Evolutionary conservation across 2,329 filamentous ascomycete species (phyloP), one percentile per base, ranked within the genome.

Genomic region (Clonostachys rhizophaga): DNA sequence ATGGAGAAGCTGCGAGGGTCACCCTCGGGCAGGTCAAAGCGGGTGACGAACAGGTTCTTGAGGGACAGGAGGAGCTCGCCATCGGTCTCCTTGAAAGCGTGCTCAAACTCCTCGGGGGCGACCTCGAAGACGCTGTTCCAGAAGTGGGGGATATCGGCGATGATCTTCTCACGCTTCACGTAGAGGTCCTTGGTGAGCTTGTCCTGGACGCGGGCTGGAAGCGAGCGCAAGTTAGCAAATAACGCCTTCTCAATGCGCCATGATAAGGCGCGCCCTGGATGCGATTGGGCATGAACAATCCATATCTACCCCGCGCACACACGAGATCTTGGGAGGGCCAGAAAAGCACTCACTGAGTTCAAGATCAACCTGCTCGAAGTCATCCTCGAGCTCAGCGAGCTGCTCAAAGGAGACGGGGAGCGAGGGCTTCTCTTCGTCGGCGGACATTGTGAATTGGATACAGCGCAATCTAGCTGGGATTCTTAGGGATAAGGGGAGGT

Each of bases 41-140:
- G 88, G 49, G 84, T 79, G 37, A 97, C 87, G 18, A 79, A 79
- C 55, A 99, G 58, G 55, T 76, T 76, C 49, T 74, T 78, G 48
- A 97, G 82, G 46, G 78, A 75, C 39, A 80, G 76, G 52, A 85
- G 78, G 49, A 97, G 79, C 9, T 79, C 78, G 13, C 85, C 83
- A 72, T 97, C 92, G 43, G 80, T 79, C 40, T 89, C 87, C 63
- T 90, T 85, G 63, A 97, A 87, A 75, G 86, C 91, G 68, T 90
- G 85, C 70, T 96, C 91, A 57, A 99, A 80, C 53, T 96, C 90
- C 42, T 80, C 77, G 3, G 91, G 91, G 4, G 88, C 84, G 70
- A 91, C 86, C 73, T 95, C 89, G 64, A 97, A 79, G 48, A 96
- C 91, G 49, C 95, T 81, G n/a, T 89, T 78, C 94, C 94, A 97